Base-by-base conservation (phyloP, 164 flowering plant species). In the Santalum album region DNA sequence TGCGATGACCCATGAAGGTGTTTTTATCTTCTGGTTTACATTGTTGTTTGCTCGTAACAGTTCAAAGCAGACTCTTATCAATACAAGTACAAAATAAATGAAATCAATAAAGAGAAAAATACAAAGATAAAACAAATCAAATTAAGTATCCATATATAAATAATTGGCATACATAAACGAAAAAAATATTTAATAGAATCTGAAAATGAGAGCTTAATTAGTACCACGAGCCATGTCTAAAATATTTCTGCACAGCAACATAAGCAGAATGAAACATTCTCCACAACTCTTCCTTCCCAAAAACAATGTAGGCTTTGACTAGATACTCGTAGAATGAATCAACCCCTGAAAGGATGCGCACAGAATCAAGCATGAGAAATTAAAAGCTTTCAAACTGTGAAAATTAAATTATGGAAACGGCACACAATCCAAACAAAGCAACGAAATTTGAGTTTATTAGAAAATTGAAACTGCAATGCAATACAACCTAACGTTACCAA, bases 241-340 rank as follows among this genome's bases (percentile, higher is more conserved):
- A 87, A 60, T 90, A 78, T 62, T 87, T 90, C 83, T 90, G 99
- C 55, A 81, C 96, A 24, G 89, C 96, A 64, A 87, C 26, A 72
- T 94, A 94, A 51, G 97, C 90, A 56, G 97, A 73, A 51, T 83
- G 96, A 60, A 94, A 94, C 95, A 94, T 92, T 72, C 81, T 84
- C 99, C 99, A 92, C 24, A 73, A 72, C 62, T 92, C 99, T 35
- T 90, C 97, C 67, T 72, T 81, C 55, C 99, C 99, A 58, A 94
- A 94, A 54, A 94, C 84, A 74, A 94, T 77, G 68, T 90, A 65
- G 29, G 97, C 99, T 74, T 94, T 94, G 56, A 81, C 67, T 51
- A 94, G 78, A 65, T 94, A 94, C 65, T 94, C 99, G 63, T 94
- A 94, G 68, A 94, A 94, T 22, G 99, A 90, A 77, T 94, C 99